These are phyloP conservation scores for Podila epicladia DNA, from an alignment of 192 early-diverging fungal genomes.

Conservation along the genomic window DNA sequence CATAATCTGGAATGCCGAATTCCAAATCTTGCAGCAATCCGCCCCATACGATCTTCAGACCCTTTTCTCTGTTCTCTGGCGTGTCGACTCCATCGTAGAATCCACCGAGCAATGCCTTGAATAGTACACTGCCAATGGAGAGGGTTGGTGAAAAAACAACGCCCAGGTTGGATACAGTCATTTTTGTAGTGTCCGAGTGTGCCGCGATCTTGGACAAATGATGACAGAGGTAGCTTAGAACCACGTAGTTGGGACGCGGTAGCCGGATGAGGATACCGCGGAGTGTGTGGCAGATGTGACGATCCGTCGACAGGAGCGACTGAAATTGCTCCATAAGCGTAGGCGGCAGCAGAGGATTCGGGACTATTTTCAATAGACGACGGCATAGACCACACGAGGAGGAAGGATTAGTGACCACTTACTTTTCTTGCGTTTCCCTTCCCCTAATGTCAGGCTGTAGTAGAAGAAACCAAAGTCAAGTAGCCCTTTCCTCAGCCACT, in stretches of 20 bases:
- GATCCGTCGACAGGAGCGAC: constrained; percentile 38
- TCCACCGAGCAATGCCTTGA: constrained; percentile 60
- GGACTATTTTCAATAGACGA: constrained; percentile 12
- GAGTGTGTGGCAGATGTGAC: constrained; percentile 37
- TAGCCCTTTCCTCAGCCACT: no score
- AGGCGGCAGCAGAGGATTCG: constrained; percentile 26
- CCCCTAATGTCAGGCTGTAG: no score
- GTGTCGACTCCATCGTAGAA: constrained; percentile 33
- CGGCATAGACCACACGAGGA: no score
- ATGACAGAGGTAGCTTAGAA: constrained; percentile 54
- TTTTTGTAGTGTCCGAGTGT: constrained; percentile 60
- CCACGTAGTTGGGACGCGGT: constrained; percentile 53
- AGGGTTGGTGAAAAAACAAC: constrained; percentile 71
- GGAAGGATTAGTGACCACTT: neutral
- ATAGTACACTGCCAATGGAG: constrained; percentile 62
- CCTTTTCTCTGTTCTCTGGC: constrained; percentile 34
- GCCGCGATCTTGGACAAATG: constrained; percentile 63
- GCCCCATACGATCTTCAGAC: constrained; percentile 46
- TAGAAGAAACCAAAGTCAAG: neutral
- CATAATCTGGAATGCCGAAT: constrained; percentile 9
- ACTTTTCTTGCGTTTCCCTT: no score
- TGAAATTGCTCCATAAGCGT: constrained; percentile 28
- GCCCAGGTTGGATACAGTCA: constrained; percentile 68
- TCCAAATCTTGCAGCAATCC: constrained; percentile 15
- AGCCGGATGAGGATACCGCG: constrained; percentile 29